A percentile compares a stretch with the other conserved stretches of the same genome.
Conservation (phyloP, 768 basidiomycete species). For the Dacryopinax primogenitus region DNA sequence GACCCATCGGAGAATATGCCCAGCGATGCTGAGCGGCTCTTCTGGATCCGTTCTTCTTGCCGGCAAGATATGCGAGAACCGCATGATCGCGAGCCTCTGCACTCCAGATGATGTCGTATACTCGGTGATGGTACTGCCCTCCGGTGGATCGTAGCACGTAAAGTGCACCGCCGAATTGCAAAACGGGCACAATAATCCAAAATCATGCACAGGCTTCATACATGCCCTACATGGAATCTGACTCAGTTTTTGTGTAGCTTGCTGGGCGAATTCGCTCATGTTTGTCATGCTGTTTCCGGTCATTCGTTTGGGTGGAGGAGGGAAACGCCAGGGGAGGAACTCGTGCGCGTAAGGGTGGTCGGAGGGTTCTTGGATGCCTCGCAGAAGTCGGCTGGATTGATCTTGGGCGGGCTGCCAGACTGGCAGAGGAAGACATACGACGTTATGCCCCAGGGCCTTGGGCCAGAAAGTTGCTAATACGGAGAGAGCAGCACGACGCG, state of each 20-base stretch:
- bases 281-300: constrained; percentile 7
- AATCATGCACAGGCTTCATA: constrained; percentile 42
- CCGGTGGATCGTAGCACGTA: constrained; percentile 62
- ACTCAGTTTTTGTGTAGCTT: constrained; percentile 20
- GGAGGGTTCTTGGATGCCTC: constrained; percentile 11
- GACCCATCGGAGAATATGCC: constrained; percentile 44
- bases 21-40: constrained; percentile 22
- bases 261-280: constrained; percentile 26
- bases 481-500: constrained; percentile 43
- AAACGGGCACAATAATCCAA: constrained; percentile 56
- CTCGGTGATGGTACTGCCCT: constrained; percentile 46
- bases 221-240: constrained; percentile 43
- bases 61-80: constrained; percentile 42
- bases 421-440: constrained; percentile 43
- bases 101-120: constrained; percentile 40
- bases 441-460: constrained; percentile 50
- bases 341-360: constrained; percentile 44
- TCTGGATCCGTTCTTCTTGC: constrained; percentile 22
- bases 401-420: constrained; percentile 26
- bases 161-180: constrained; percentile 63
- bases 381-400: constrained; percentile 15
- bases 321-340: constrained; percentile 58
- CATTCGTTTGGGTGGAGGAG: constrained; percentile 20
- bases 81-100: constrained; percentile 47
- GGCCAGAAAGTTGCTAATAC: constrained; percentile 56